Evolutionary conservation across 352 stramenopile species (phyloP).

Genomic region (Phytopythium delawarense): DNA sequence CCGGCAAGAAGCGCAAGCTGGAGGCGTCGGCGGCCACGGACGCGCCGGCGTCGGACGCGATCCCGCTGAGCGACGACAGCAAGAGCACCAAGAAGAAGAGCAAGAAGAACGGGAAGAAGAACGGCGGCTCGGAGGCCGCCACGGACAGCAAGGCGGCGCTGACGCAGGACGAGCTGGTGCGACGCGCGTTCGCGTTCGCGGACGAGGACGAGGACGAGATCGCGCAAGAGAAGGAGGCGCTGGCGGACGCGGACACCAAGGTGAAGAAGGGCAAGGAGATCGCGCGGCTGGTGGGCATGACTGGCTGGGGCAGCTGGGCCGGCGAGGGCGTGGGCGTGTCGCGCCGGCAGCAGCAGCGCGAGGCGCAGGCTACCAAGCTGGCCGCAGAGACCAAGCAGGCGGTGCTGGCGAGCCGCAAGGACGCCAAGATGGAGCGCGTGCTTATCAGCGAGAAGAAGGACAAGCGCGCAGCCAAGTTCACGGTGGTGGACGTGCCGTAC

Average conservation of each 20-base stretch:
- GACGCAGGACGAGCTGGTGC: conserved; percentile 89
- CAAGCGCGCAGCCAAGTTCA: conserved; percentile 84
- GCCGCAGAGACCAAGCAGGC: conserved; percentile 67
- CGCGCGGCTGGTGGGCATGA: conserved; percentile 75
- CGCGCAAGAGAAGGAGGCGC: conserved; percentile 87
- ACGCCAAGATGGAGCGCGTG: conserved; percentile 64
- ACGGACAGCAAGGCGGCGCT: conserved; percentile 45
- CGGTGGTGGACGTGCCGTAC: conserved; percentile 93
- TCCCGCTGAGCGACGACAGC: conserved; percentile 9
- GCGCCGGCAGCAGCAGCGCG: conserved; percentile 82
- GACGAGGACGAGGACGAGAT: conserved; percentile 93
- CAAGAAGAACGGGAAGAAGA: conserved; percentile 35
- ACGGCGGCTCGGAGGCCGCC: conserved; percentile 21
- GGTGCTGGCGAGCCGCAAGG: conserved; percentile 62
- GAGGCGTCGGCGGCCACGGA: conserved; percentile 21
- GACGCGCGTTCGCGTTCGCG: conserved; percentile 93
- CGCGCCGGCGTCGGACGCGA: conserved; percentile 6
- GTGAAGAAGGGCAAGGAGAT: conserved; percentile 78
- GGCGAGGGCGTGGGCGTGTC: conserved; percentile 73
- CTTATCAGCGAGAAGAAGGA: conserved; percentile 89
- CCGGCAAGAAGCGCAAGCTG: conserved; percentile 45
- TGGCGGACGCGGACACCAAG: conserved; percentile 57
- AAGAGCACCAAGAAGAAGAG: conserved; percentile 34
- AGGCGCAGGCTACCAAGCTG: conserved; percentile 68
- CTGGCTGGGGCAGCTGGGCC: conserved; percentile 91